Percentiles rank a stretch among this genome's conserved stretches.
Conservation (phyloP, 2,329 filamentous ascomycete species). For the Bisporella sp. region DNA sequence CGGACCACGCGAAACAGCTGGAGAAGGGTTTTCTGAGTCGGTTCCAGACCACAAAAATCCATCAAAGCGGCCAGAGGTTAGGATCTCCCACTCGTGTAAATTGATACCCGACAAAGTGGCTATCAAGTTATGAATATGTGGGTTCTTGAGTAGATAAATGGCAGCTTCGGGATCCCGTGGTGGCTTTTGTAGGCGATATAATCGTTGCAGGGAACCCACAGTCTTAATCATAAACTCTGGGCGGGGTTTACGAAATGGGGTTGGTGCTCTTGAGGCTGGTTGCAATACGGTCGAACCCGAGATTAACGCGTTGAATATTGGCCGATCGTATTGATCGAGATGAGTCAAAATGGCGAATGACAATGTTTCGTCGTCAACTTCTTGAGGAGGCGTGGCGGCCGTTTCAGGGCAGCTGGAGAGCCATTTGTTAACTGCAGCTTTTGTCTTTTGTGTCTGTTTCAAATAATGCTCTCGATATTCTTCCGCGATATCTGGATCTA, state of each 20-base stretch:
- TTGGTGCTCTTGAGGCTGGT: constrained; percentile 56
- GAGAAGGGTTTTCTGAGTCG: constrained; percentile 45
- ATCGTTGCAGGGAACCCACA: constrained; percentile 70
- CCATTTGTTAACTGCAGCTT: constrained; percentile 87
- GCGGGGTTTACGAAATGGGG: constrained; percentile 57
- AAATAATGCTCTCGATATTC: constrained; percentile 91
- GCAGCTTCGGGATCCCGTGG: constrained; percentile 83
- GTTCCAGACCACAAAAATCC: constrained; percentile 93
- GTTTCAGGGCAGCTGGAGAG: constrained; percentile 68
- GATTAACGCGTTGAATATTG: constrained; percentile 76
- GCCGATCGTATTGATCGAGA: constrained; percentile 66
- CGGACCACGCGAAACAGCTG: constrained; percentile 40
- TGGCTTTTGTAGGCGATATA: constrained; percentile 67
- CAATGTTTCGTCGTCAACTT: constrained; percentile 89
- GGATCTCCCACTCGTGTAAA: constrained; percentile 91
- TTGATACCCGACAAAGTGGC: constrained; percentile 84
- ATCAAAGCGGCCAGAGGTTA: constrained; percentile 89
- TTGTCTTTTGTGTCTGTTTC: constrained; percentile 85
- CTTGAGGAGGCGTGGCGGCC: constrained; percentile 69
- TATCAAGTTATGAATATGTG: constrained; percentile 75
- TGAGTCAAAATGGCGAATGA: constrained; percentile 91
- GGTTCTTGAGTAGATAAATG: constrained; percentile 79
- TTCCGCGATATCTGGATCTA: constrained; percentile 90
- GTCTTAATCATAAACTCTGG: constrained; percentile 70
- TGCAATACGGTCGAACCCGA: constrained; percentile 49